phyloP scores from a whole-genome alignment of 2,329 filamentous ascomycete genomes.

The Fusarium proliferatum region DNA sequence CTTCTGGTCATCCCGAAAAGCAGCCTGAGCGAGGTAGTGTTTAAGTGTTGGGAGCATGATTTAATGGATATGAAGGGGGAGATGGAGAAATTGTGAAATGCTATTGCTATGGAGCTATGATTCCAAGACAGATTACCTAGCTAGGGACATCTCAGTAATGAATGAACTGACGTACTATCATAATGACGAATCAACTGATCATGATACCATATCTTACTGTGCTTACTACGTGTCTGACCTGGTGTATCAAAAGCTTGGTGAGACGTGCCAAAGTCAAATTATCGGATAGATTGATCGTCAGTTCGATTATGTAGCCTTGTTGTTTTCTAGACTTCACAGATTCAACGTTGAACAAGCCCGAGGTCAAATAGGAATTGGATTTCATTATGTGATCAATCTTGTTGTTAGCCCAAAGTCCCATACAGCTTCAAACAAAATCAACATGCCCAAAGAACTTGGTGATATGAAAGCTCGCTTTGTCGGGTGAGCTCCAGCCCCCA shows the following conservation, averaged over 20 bases:
- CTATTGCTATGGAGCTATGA: not conserved
- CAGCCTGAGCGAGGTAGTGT: slow-evolving; percentile 9
- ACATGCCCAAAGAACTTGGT: slow-evolving; percentile 58
- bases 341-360: rapidly evolving
- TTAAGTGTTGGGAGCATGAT: not conserved
- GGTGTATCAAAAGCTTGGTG: not conserved
- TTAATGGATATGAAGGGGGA: not conserved
- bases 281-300: not conserved
- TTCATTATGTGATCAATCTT: not conserved
- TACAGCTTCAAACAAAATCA: slow-evolving; percentile 48
- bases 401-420: too few species aligned
- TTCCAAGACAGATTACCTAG: not conserved
- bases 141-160: slow-evolving; percentile 1
- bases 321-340: not conserved
- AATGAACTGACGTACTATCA: not conserved
- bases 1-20: slow-evolving; percentile 32
- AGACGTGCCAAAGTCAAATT: not conserved
- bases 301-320: not conserved
- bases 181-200: not conserved
- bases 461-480: slow-evolving; percentile 61
- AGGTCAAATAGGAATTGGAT: not conserved
- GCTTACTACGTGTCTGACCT: not conserved
- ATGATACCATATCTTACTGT: not conserved
- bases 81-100: slow-evolving; percentile 8
- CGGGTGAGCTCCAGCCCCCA: slow-evolving; percentile 59